These are phyloP conservation scores for Ceratobasidium papillatum DNA, from an alignment of 1,284 basidiomycete genomes.

Conservation along the genomic window DNA sequence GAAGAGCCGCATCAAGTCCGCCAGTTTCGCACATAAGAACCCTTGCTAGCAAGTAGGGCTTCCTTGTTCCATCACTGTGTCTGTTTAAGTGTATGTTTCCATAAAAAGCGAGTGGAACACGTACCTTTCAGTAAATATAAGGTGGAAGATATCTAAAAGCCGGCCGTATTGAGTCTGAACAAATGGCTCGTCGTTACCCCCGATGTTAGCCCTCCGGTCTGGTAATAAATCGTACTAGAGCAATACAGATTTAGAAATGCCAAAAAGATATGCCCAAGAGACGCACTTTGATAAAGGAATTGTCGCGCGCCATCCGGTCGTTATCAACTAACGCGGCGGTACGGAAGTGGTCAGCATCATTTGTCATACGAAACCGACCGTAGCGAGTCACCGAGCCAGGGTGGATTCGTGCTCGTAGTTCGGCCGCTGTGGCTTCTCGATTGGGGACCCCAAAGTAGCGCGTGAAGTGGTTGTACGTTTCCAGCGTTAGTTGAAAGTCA, in stretches of 20 bases:
- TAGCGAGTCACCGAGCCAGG: constrained; percentile 1
- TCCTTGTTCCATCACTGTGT: no score
- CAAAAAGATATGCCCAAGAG: background rate
- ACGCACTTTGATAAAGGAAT: constrained; percentile 13
- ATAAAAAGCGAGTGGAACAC: background rate
- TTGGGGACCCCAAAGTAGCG: background rate
- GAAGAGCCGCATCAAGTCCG: background rate
- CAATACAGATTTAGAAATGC: background rate
- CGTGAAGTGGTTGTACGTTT: background rate
- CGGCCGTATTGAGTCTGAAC: constrained; percentile 4
- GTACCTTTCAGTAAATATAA: background rate
- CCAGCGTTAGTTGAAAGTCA: background rate
- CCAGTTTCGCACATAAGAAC: constrained; percentile 23
- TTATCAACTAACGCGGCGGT: background rate
- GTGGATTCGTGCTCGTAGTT: background rate
- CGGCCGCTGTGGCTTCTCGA: background rate
- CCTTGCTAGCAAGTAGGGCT: constrained; percentile 26
- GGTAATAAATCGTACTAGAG: constrained; percentile 18
- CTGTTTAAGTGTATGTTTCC: background rate
- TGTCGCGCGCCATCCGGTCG: constrained; percentile 10
- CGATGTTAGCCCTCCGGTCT: background rate
- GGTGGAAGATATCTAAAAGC: constrained; percentile 2
- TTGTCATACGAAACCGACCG: background rate
- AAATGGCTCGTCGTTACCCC: background rate
- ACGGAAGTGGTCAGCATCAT: constrained; percentile 2